Conservation (phyloP, 1,139 yeast species). For the Candida mesenterica region DNA sequence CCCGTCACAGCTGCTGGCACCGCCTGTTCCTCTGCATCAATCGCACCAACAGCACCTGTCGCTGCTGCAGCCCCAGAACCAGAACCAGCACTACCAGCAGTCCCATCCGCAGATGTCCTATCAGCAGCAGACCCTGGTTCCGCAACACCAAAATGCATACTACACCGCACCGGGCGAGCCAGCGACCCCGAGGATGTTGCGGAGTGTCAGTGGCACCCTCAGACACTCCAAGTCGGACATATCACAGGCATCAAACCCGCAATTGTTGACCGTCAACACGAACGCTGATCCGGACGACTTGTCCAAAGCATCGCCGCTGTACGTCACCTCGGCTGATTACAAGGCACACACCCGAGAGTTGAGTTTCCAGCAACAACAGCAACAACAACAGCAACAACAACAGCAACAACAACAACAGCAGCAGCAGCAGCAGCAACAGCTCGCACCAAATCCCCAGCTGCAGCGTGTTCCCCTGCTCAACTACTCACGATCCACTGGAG, state of each 20-base stretch:
- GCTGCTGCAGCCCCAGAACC: conserved; percentile 14
- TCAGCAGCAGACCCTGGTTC: not conserved
- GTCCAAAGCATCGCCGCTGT: conserved; percentile 10
- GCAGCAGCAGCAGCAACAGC: conserved; percentile 13
- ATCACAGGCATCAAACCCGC: conserved; percentile 6
- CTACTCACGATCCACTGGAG: conserved; percentile 1
- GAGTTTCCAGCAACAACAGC: conserved; percentile 13
- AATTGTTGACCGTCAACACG: too few relatives aligned
- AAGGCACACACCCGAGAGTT: conserved; percentile 22
- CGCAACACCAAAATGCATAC: conserved; percentile 1
- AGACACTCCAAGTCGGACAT: conserved; percentile 22
- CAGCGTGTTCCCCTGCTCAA: conserved; percentile 5
- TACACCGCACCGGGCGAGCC: conserved; percentile 36
- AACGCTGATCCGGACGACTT: too few relatives aligned
- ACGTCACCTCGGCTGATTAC: conserved; percentile 5
- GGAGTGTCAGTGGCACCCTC: conserved; percentile 48
- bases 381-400: conserved; percentile 8
- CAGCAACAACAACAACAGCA: conserved; percentile 10
- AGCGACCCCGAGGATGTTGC: conserved; percentile 78
- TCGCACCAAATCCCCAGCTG: conserved; percentile 2
- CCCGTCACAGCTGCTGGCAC: not conserved
- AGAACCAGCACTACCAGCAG: not conserved
- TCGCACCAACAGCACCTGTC: conserved; percentile 12
- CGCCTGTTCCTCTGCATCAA: not conserved
- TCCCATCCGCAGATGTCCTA: conserved; percentile 1